Conservation (phyloP, 2,329 filamentous ascomycete genomes). For the Diaporthe eres region DNA sequence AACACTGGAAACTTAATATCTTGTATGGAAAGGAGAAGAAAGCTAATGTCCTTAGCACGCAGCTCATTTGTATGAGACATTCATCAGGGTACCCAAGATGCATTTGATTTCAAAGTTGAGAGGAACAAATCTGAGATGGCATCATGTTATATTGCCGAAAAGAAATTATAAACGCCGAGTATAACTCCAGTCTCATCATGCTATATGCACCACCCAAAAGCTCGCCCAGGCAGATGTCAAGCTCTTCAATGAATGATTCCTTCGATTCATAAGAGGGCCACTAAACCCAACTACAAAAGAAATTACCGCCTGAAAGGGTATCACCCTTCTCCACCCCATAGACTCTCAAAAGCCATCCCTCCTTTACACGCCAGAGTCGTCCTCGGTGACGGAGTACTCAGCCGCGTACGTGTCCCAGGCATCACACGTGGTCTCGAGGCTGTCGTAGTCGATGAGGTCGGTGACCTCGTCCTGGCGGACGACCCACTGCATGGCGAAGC, state of each 20-base stretch:
- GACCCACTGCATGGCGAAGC: constrained; percentile 68
- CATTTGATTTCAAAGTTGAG: rapidly evolving
- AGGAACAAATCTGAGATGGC: background rate
- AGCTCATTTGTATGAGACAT: background rate
- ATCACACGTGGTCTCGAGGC: constrained; percentile 49
- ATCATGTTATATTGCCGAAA: background rate
- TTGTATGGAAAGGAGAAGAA: too few species aligned
- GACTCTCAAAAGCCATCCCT: background rate
- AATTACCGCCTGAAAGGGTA: background rate
- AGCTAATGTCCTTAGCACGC: too few species aligned
- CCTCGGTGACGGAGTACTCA: constrained; percentile 45
- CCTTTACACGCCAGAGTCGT: constrained; percentile 52
- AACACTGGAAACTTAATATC: too few species aligned
- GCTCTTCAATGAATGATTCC: background rate
- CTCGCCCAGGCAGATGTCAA: background rate
- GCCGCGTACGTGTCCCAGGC: constrained; percentile 50
- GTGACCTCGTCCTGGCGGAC: constrained; percentile 51
- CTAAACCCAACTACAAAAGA: background rate
- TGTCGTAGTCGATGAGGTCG: constrained; percentile 43
- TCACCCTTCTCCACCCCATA: background rate
- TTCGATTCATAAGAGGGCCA: background rate
- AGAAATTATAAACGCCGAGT: constrained; percentile 2
- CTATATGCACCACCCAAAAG: background rate
- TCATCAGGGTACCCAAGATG: background rate
- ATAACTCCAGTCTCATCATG: constrained; percentile 3